Percentiles rank a stretch among this genome's conserved stretches.
Evolutionary conservation across 2,329 filamentous ascomycete genomes (phyloP).

Genomic region (Phialocephala subalpina): DNA sequence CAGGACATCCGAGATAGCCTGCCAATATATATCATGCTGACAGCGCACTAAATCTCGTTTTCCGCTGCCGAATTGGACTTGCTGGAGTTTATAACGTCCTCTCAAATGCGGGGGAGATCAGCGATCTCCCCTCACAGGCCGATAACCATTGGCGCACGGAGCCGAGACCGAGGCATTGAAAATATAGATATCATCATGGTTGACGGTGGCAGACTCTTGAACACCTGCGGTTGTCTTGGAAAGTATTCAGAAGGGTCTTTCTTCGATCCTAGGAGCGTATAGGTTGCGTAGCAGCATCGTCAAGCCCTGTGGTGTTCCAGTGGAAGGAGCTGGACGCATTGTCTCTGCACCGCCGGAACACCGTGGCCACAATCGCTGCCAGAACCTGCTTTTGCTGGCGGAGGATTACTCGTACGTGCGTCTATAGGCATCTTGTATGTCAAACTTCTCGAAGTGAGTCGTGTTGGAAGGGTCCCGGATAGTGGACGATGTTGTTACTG

Average conservation of each 20-base stretch:
- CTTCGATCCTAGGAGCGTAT: too few species aligned
- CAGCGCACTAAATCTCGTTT: neutral
- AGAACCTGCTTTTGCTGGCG: too few species aligned
- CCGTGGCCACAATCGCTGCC: too few species aligned
- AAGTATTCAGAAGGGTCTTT: neutral
- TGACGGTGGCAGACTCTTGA: neutral
- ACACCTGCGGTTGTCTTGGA: neutral
- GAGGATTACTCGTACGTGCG: too few species aligned
- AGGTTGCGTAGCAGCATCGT: too few species aligned
- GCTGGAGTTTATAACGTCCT: neutral
- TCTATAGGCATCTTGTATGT: too few species aligned
- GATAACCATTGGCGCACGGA: neutral
- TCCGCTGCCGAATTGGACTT: neutral
- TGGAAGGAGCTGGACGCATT: too few species aligned
- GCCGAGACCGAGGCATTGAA: neutral
- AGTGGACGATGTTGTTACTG: neutral
- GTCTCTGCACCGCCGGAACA: too few species aligned
- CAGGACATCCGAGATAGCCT: neutral
- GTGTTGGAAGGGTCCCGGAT: neutral
- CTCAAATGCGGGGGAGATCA: neutral
- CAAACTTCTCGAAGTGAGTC: too few species aligned
- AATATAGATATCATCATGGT: neutral
- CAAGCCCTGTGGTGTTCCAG: too few species aligned
- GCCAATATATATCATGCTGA: constrained; percentile 9
- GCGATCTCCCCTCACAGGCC: neutral